These are phyloP conservation scores for Purshia tridentata DNA, from an alignment of 306 rosid species.

Conservation along the genomic window DNA sequence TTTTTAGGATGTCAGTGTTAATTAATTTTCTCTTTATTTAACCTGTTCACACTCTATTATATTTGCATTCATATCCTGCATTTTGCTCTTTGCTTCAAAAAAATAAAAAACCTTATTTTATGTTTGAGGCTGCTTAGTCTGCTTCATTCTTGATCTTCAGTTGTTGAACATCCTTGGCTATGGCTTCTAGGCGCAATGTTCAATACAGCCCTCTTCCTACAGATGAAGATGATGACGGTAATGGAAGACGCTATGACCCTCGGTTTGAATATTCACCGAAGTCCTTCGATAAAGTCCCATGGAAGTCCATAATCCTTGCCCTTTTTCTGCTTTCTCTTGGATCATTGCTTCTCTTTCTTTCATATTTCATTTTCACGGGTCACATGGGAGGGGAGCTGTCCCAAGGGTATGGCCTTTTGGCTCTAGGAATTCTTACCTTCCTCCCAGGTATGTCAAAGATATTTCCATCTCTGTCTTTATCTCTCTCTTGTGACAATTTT, in stretches of 20 bases:
- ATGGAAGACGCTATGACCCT: slow-evolving; percentile 54
- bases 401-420: slow-evolving; percentile 89
- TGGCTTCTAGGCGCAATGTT: slow-evolving; percentile 73
- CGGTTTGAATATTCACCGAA: slow-evolving; percentile 86
- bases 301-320: slow-evolving; percentile 67
- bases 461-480: slow-evolving; percentile 6
- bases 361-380: slow-evolving; percentile 79
- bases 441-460: slow-evolving; percentile 69
- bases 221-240: slow-evolving; percentile 48
- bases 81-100: too few species aligned
- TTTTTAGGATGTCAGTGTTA: background rate
- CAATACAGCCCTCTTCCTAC: slow-evolving; percentile 55
- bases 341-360: slow-evolving; percentile 61
- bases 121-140: slow-evolving; percentile 1
- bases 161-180: slow-evolving; percentile 24
- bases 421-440: slow-evolving; percentile 79
- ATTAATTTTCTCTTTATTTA: background rate
- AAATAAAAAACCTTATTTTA: background rate
- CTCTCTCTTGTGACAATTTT: background rate
- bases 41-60: background rate
- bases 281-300: slow-evolving; percentile 77
- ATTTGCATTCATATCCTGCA: too few species aligned
- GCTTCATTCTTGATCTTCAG: slow-evolving; percentile 19
- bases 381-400: slow-evolving; percentile 94
- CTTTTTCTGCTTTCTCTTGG: too few species aligned